These are phyloP conservation scores for Ulmus americana DNA, from an alignment of 331 rosid genomes.

Conservation along the genomic window DNA sequence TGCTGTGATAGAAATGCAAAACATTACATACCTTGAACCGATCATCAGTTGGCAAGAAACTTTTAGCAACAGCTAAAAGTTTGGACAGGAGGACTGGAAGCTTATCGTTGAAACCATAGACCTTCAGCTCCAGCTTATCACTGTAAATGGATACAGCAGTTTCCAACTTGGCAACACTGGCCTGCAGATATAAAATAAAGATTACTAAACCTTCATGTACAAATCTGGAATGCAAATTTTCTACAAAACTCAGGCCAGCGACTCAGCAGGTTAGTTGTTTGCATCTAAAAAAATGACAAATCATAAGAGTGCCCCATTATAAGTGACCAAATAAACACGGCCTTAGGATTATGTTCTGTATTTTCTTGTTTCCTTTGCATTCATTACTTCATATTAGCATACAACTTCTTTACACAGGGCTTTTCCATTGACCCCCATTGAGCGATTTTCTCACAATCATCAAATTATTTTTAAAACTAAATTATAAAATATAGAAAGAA, in stretches of 20 bases:
- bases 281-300: neutral
- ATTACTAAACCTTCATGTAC: neutral
- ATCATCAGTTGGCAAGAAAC: constrained; percentile 68
- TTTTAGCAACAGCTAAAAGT: constrained; percentile 52
- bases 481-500: neutral
- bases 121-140: constrained; percentile 83
- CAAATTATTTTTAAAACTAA: neutral
- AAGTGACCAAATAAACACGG: neutral
- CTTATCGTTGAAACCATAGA: constrained; percentile 85
- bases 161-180: constrained; percentile 86
- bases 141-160: constrained; percentile 63
- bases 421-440: neutral
- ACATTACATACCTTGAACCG: constrained; percentile 56
- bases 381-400: neutral
- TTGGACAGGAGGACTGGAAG: constrained; percentile 71
- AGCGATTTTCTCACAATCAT: neutral
- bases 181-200: constrained; percentile 45
- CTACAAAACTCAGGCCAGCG: neutral
- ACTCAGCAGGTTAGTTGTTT: neutral
- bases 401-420: neutral
- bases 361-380: neutral
- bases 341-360: neutral
- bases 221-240: neutral
- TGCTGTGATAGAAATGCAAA: constrained; percentile 8
- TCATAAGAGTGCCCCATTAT: neutral